phyloP scores from a whole-genome alignment of 108 stramenopile genomes.

The Chaetoceros tenuissimus region DNA sequence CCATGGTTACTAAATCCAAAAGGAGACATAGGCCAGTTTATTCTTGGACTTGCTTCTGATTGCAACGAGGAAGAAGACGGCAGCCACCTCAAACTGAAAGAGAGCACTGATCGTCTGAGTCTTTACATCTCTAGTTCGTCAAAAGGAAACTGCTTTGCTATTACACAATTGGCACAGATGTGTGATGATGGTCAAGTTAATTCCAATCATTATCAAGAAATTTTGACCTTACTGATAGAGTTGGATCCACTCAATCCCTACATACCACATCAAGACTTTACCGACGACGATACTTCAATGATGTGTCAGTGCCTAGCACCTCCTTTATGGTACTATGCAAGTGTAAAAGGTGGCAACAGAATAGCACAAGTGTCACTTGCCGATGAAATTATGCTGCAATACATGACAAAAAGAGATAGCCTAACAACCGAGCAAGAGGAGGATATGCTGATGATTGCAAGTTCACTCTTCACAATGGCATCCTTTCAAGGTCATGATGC shows the following conservation, averaged over 20 bases:
- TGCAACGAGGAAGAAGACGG: constrained; percentile 8
- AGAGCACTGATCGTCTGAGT: constrained; percentile 8
- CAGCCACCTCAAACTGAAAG: not conserved
- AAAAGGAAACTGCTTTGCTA: constrained; percentile 45
- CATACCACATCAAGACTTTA: too few species aligned
- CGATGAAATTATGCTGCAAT: constrained; percentile 40
- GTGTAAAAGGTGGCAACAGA: constrained; percentile 40
- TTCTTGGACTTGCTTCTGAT: constrained; percentile 47
- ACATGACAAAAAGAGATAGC: constrained; percentile 9
- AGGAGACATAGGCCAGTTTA: constrained; percentile 53
- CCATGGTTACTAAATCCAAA: constrained; percentile 39
- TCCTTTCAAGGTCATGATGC: constrained; percentile 39
- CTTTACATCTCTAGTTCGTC: constrained; percentile 51
- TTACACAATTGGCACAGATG: constrained; percentile 44
- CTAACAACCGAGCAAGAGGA: constrained; percentile 7
- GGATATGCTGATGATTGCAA: constrained; percentile 28
- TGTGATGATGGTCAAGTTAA: constrained; percentile 20
- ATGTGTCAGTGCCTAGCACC: constrained; percentile 15
- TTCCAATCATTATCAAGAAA: constrained; percentile 6
- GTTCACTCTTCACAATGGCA: constrained; percentile 43
- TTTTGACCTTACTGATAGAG: not conserved
- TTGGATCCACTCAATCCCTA: constrained; percentile 8
- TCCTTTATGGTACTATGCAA: constrained; percentile 43
- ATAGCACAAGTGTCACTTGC: constrained; percentile 47
- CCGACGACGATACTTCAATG: not conserved